Percentiles rank a stretch among this genome's conserved stretches.
phyloP scores from a whole-genome alignment of 345 rosid species.

The Eucalyptus sp. region DNA sequence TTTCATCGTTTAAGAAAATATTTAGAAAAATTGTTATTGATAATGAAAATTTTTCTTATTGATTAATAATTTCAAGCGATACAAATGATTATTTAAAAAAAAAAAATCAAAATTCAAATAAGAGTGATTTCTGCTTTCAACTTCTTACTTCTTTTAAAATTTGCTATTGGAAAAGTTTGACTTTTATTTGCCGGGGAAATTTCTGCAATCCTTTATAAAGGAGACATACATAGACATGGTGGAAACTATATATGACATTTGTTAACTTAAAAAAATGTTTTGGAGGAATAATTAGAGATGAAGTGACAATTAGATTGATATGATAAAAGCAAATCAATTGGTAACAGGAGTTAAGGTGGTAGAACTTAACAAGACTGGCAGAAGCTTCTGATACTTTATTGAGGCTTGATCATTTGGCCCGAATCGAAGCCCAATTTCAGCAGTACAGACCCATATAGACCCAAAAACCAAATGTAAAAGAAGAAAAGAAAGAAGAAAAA shows the following conservation, averaged over 20 bases:
- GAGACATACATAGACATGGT: not conserved
- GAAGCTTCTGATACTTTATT: not conserved
- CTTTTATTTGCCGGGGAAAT: not conserved
- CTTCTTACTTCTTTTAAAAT: not conserved
- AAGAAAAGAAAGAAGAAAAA: too few species aligned
- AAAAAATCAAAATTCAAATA: too few species aligned
- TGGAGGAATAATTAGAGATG: not conserved
- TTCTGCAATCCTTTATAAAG: not conserved
- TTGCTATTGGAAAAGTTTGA: not conserved
- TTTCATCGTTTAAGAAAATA: not conserved
- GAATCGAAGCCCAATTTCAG: not conserved
- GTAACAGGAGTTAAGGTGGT: not conserved
- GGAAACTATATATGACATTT: not conserved
- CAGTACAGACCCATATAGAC: not conserved
- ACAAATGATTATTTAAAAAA: too few species aligned
- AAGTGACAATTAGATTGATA: not conserved
- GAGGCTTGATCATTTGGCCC: not conserved
- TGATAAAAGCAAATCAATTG: not conserved
- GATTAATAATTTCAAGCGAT: fast-evolving
- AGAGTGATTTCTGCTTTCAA: not conserved
- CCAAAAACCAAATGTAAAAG: not conserved
- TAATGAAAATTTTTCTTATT: too few species aligned
- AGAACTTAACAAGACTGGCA: not conserved
- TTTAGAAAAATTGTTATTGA: too few species aligned
- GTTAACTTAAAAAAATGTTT: not conserved